These are phyloP conservation scores for Corylus avellana DNA, from an alignment of 306 rosid genomes.

Conservation along the genomic window DNA sequence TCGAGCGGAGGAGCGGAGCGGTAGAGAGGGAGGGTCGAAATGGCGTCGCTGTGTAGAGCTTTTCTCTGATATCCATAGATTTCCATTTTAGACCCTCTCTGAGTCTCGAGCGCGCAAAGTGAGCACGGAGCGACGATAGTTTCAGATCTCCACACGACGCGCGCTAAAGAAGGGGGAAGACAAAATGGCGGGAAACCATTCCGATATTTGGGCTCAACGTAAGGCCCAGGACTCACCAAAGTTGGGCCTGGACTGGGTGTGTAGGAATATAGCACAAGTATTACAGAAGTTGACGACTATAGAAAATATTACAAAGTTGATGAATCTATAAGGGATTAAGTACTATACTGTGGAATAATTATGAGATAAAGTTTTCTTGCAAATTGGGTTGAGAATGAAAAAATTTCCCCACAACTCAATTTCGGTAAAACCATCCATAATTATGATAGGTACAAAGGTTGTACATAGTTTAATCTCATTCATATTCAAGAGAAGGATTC, in stretches of 20 bases:
- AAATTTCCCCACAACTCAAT: no score
- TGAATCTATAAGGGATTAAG: no score
- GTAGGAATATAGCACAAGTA: no score
- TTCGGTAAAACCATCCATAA: no score
- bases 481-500: no score
- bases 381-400: no score
- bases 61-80: conserved; percentile 50
- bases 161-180: conserved; percentile 32
- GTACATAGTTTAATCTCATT: no score
- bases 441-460: no score
- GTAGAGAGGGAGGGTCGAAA: conserved; percentile 57
- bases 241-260: neutral
- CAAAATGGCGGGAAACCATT: conserved; percentile 65
- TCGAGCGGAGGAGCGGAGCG: conserved; percentile 84
- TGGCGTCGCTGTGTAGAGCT: conserved; percentile 29
- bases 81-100: conserved; percentile 45
- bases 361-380: no score
- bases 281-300: no score
- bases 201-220: neutral
- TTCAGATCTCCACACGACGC: conserved; percentile 18
- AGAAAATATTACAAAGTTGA: no score
- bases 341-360: no score
- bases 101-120: neutral
- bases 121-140: neutral
- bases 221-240: neutral